A percentile compares a stretch with the other conserved stretches of the same genome.
Conservation (phyloP, 768 basidiomycete species). For the Calocera cornea region DNA sequence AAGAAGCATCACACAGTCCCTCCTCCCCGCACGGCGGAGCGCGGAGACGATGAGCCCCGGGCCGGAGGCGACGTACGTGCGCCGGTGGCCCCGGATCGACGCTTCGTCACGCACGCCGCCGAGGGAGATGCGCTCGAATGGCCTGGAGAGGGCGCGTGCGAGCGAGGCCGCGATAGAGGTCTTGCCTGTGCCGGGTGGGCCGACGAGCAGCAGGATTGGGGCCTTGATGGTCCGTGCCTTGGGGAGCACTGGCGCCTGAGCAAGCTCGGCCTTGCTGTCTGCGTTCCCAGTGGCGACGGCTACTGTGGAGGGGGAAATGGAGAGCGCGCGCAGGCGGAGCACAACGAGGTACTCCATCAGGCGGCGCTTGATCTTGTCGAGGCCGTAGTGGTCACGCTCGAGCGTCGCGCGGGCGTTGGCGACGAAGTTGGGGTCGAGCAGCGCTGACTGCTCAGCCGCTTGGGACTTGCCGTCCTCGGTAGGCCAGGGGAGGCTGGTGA, state of each 20-base stretch:
- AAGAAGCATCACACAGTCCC: conserved; percentile 69
- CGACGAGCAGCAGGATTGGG: conserved; percentile 61
- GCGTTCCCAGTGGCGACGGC: conserved; percentile 21
- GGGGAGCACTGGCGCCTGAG: not conserved
- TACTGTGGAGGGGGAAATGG: conserved; percentile 23
- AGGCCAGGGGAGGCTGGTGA: conserved; percentile 70
- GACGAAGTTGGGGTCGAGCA: conserved; percentile 49
- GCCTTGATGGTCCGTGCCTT: conserved; percentile 34
- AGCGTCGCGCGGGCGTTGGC: conserved; percentile 60
- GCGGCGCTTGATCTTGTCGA: conserved; percentile 84
- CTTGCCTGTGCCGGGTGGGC: conserved; percentile 84
- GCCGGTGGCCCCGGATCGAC: conserved; percentile 58
- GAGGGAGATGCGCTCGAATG: conserved; percentile 83
- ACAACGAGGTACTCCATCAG: conserved; percentile 87
- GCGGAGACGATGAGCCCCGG: conserved; percentile 79
- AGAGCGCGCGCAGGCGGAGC: conserved; percentile 46
- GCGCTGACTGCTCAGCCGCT: conserved; percentile 25
- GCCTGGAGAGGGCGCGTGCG: conserved; percentile 65
- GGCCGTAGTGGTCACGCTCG: conserved; percentile 80
- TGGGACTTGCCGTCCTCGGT: not conserved
- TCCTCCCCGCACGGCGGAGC: conserved; percentile 64
- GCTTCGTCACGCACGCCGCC: conserved; percentile 92
- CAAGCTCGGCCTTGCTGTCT: conserved; percentile 5
- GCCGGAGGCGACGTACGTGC: conserved; percentile 81
- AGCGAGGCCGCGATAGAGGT: conserved; percentile 84